Base-by-base conservation (phyloP, 2,329 filamentous ascomycete genomes). In the Fusarium siculi region DNA sequence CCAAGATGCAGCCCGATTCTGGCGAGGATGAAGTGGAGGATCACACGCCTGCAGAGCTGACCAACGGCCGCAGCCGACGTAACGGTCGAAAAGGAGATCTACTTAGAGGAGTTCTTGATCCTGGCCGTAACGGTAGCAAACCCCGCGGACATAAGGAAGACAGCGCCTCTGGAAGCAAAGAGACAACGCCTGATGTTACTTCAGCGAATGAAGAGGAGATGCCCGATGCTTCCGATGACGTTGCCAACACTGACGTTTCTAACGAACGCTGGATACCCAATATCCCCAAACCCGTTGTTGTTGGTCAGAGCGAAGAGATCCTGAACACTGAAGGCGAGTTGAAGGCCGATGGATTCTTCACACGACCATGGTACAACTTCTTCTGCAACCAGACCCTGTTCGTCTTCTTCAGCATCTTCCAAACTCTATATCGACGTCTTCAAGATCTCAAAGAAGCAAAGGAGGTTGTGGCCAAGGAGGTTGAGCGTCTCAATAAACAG, bases 341-440 rank as follows among this genome's bases (percentile, higher is more conserved):
- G 77, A 96, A 88, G 86, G 93, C 84, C 68, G 94, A 97, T 69
- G 93, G 95, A 57, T 91, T 93, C 65, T 97, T 96, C 82, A 88
- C 88, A 74, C 93, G 95, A 52, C 91, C 91, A 16, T 91, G 90
- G 82, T 97, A 94, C 85, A 96, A 96, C 80, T 90, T 98, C 80
- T 99, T 97, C 84, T 92, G 92, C 80, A 98, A 98, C 81, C 90
- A 94, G 77, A 94, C 93, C 7, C 92, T 99, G 67, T 97, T 95
- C 80, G 95, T 96, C 82, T 98, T 99, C 87, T 93, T 99, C 85
- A 93, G 93, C 75, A 92, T 97, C 69, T 96, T 99, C 81, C 91
- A 97, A 79, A 93, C 93, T n/a, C 86, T 99, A 9, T 98, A 97
- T 83, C 90, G 91, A 77, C 91, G 96, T 44, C 87, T 99, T 19